phyloP scores from a whole-genome alignment of 2,329 filamentous ascomycete species.

The Botrytis galanthina region DNA sequence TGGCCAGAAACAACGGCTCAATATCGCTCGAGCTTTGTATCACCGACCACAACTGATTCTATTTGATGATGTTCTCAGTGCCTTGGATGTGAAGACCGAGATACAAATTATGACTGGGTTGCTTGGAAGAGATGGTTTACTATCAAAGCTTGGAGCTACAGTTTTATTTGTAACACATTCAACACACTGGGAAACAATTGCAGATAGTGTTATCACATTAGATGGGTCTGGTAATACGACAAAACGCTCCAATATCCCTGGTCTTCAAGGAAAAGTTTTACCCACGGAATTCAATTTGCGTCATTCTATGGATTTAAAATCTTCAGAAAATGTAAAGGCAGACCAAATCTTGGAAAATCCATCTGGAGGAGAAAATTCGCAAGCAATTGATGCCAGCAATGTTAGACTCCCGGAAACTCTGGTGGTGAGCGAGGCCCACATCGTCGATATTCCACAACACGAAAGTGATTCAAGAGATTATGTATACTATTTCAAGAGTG shows the following conservation, averaged over 20 bases:
- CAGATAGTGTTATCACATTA: neutral
- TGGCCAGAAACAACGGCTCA: too few species aligned
- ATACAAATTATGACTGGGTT: neutral
- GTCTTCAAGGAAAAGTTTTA: neutral
- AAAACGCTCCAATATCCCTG: neutral
- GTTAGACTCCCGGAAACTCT: neutral
- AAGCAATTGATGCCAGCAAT: neutral
- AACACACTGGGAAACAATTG: neutral
- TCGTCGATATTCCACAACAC: neutral
- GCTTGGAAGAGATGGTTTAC: neutral
- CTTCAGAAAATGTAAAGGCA: neutral
- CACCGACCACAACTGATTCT: neutral
- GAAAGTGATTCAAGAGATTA: neutral
- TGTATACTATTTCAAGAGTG: neutral
- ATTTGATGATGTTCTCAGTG: neutral
- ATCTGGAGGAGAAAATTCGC: neutral
- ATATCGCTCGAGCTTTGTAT: neutral
- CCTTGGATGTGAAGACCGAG: neutral
- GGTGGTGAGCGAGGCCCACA: neutral
- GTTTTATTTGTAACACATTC: neutral
- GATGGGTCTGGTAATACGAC: neutral
- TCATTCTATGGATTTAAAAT: neutral
- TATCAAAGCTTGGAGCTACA: neutral
- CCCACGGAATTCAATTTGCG: neutral
- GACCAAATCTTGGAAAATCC: neutral